These are phyloP conservation scores for Fraxinus sp. DNA, from an alignment of 305 asterid species.

Conservation along the genomic window DNA sequence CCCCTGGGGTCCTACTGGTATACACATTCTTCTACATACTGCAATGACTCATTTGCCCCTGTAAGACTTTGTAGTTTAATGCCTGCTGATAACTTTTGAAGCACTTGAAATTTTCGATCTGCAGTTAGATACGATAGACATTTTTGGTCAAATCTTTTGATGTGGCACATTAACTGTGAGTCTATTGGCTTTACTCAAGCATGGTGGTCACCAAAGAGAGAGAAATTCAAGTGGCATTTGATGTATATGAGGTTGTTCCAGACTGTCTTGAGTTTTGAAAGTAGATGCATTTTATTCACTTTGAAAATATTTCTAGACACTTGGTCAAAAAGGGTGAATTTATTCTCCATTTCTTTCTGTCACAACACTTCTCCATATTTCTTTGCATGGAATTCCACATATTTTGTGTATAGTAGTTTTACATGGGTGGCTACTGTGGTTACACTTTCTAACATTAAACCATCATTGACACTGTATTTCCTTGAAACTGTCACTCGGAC, in stretches of 20 bases:
- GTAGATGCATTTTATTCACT: not conserved
- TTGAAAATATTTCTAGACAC: not conserved
- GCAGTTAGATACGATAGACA: not conserved
- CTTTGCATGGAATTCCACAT: not conserved
- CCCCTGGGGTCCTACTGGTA: not conserved
- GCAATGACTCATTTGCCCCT: not conserved
- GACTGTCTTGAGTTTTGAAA: not conserved
- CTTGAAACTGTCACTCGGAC: not conserved
- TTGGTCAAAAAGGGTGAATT: not conserved
- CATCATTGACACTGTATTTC: not conserved
- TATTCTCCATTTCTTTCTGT: not conserved
- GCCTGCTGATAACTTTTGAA: not conserved
- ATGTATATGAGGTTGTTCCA: not conserved
- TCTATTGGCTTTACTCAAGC: not conserved
- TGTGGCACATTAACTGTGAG: not conserved
- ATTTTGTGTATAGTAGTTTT: not conserved
- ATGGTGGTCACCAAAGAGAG: not conserved
- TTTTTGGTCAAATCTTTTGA: not conserved
- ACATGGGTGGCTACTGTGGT: not conserved
- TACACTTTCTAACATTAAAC: not conserved
- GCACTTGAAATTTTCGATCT: not conserved
- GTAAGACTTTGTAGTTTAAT: not conserved
- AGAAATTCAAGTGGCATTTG: not conserved
- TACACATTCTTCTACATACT: not conserved
- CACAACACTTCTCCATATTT: not conserved